A percentile compares a stretch with the other conserved stretches of the same genome.
These are phyloP conservation scores for Cucumis cinereus DNA, from an alignment of 306 rosid genomes.

Conservation along the genomic window DNA sequence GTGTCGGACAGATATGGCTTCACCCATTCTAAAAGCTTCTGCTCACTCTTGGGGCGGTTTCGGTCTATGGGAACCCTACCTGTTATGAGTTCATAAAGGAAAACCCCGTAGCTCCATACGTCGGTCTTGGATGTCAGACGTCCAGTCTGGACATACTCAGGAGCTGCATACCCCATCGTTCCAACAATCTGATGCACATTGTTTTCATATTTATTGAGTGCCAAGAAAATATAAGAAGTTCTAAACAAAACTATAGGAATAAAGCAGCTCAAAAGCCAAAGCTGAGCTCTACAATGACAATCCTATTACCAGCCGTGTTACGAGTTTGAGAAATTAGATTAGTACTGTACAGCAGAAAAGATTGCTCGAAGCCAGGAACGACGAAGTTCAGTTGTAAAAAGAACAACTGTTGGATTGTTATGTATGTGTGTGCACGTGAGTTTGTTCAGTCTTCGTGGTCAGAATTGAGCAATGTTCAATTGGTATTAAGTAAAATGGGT, in stretches of 20 bases:
- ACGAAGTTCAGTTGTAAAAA: background rate
- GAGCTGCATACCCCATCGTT: conserved; percentile 97
- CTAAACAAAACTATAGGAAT: conserved; percentile 4
- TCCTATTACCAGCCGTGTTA: background rate
- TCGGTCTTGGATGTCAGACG: conserved; percentile 80
- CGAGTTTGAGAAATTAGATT: background rate
- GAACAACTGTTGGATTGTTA: background rate
- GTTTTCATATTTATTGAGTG: background rate
- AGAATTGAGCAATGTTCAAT: background rate
- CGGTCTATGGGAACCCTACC: conserved; percentile 85
- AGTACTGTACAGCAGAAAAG: background rate
- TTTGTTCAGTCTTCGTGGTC: background rate
- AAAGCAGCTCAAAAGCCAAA: background rate
- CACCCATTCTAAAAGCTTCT: conserved; percentile 90
- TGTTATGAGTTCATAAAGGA: conserved; percentile 87
- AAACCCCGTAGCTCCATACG: conserved; percentile 94
- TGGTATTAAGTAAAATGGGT: background rate
- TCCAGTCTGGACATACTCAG: conserved; percentile 84
- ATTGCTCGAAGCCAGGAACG: background rate
- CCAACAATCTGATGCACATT: conserved; percentile 55
- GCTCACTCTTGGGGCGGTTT: conserved; percentile 87
- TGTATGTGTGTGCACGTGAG: background rate
- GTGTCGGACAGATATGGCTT: conserved; percentile 68
- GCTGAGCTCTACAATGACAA: background rate
- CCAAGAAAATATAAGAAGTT: background rate